phyloP scores from a whole-genome alignment of 2,329 filamentous ascomycete species.

The Ophiostoma triangulosporum region DNA sequence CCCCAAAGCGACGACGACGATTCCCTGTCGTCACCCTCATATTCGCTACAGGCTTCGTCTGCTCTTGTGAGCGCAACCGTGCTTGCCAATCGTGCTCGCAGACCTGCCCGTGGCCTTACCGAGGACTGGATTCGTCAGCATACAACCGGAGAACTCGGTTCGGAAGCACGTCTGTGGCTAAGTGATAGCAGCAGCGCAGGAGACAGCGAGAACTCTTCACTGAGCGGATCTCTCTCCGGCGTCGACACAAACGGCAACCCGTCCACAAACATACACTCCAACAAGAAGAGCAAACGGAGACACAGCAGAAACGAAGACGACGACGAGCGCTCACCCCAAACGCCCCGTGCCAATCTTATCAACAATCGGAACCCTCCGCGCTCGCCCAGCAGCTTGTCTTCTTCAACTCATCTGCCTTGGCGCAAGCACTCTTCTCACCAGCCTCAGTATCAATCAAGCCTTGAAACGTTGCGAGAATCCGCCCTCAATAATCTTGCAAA shows the following conservation, averaged over 20 bases:
- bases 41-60: slow-evolving; percentile 13
- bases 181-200: slow-evolving; percentile 65
- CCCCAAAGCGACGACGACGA: neutral
- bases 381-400: neutral
- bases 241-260: slow-evolving; percentile 27
- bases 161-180: slow-evolving; percentile 67
- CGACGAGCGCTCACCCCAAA: slow-evolving; percentile 8
- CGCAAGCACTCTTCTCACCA: slow-evolving; percentile 22
- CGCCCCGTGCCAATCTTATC: slow-evolving; percentile 2
- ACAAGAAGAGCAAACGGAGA: slow-evolving; percentile 17
- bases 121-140: slow-evolving; percentile 82
- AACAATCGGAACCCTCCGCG: neutral
- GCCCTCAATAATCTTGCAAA: slow-evolving; percentile 16
- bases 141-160: slow-evolving; percentile 54
- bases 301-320: slow-evolving; percentile 19
- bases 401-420: neutral
- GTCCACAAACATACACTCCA: neutral
- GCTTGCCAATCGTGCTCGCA: slow-evolving; percentile 47
- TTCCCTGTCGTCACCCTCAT: slow-evolving; percentile 14
- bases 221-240: slow-evolving; percentile 50
- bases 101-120: slow-evolving; percentile 50
- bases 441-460: slow-evolving; percentile 37
- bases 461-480: slow-evolving; percentile 39
- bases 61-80: slow-evolving; percentile 41
- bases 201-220: slow-evolving; percentile 61